Percentiles rank a stretch among this genome's conserved stretches.
Evolutionary conservation across 2,329 filamentous ascomycete species (phyloP).

Genomic region (Escovopsis weberi): DNA sequence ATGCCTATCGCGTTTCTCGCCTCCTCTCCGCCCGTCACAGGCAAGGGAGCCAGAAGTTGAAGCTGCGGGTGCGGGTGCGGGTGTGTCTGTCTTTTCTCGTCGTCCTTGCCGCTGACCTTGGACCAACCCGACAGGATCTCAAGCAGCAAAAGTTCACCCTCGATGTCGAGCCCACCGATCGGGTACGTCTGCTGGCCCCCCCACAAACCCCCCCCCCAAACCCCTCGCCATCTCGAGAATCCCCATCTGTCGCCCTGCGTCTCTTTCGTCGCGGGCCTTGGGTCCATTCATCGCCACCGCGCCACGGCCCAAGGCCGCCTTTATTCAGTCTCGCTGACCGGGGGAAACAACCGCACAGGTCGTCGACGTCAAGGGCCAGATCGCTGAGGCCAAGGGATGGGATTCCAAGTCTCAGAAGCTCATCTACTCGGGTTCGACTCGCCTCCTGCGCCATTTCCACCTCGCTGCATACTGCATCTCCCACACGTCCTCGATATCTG

Average conservation of each 20-base stretch:
- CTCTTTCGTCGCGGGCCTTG: not conserved
- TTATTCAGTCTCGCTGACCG: slow-evolving; percentile 3
- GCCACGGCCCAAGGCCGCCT: not conserved
- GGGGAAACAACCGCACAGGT: slow-evolving; percentile 39
- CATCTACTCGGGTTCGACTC: slow-evolving; percentile 78
- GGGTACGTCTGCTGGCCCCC: too few species aligned
- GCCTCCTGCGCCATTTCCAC: slow-evolving; percentile 1
- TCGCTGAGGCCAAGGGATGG: slow-evolving; percentile 86
- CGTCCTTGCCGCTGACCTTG: slow-evolving; percentile 1
- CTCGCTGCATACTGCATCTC: not conserved
- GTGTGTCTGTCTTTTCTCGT: not conserved
- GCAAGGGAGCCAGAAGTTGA: too few species aligned
- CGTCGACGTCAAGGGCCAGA: slow-evolving; percentile 82
- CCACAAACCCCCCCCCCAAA: too few species aligned
- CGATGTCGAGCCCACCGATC: slow-evolving; percentile 84
- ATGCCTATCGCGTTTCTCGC: not conserved
- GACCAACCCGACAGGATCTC: slow-evolving; percentile 54
- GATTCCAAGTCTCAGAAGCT: slow-evolving; percentile 82
- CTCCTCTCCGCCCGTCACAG: too few species aligned
- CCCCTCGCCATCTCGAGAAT: too few species aligned
- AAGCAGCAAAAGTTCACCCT: slow-evolving; percentile 98
- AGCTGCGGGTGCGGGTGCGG: not conserved
- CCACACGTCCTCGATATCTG: slow-evolving; percentile 4
- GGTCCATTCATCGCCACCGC: slow-evolving; percentile 5
- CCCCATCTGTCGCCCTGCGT: too few species aligned